These are phyloP conservation scores for Penicillium fuscoglaucum DNA, from an alignment of 2,329 filamentous ascomycete species.

Conservation along the genomic window DNA sequence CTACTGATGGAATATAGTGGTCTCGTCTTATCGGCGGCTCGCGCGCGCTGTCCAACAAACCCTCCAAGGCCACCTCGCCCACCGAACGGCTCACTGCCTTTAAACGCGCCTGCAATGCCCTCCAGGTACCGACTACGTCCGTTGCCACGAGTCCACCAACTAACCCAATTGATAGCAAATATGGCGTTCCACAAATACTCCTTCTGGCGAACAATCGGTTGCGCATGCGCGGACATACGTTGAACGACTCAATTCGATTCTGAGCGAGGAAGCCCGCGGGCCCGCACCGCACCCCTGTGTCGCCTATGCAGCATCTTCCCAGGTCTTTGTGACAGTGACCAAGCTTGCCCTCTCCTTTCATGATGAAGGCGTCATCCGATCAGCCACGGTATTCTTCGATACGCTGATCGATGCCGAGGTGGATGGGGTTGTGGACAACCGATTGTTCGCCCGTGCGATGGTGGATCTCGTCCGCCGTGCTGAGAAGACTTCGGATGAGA, in stretches of 20 bases:
- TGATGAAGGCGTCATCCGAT: conserved; percentile 81
- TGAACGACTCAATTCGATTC: conserved; percentile 62
- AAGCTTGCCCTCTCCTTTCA: conserved; percentile 84
- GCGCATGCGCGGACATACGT: conserved; percentile 54
- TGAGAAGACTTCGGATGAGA: conserved; percentile 66
- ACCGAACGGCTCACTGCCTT: conserved; percentile 63
- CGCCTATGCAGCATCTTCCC: conserved; percentile 77
- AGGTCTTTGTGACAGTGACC: conserved; percentile 85
- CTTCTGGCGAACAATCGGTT: conserved; percentile 53
- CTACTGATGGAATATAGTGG: conserved; percentile 47
- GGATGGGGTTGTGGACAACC: conserved; percentile 87
- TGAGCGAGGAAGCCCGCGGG: conserved; percentile 84
- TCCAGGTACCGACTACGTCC: conserved; percentile 48
- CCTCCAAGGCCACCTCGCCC: conserved; percentile 54
- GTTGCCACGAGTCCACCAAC: not conserved
- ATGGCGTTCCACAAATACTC: conserved; percentile 58
- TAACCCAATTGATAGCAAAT: conserved; percentile 50
- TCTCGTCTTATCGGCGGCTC: conserved; percentile 62
- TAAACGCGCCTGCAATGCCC: conserved; percentile 60
- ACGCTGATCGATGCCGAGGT: conserved; percentile 95
- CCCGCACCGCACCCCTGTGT: conserved; percentile 91
- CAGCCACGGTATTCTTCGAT: conserved; percentile 82
- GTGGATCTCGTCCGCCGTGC: conserved; percentile 83
- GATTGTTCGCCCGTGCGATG: conserved; percentile 79
- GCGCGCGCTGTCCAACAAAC: conserved; percentile 52